A percentile compares a stretch with the other conserved stretches of the same genome.
These are phyloP conservation scores for Calonectria pteridis DNA, from an alignment of 2,329 filamentous ascomycete species.

Conservation along the genomic window DNA sequence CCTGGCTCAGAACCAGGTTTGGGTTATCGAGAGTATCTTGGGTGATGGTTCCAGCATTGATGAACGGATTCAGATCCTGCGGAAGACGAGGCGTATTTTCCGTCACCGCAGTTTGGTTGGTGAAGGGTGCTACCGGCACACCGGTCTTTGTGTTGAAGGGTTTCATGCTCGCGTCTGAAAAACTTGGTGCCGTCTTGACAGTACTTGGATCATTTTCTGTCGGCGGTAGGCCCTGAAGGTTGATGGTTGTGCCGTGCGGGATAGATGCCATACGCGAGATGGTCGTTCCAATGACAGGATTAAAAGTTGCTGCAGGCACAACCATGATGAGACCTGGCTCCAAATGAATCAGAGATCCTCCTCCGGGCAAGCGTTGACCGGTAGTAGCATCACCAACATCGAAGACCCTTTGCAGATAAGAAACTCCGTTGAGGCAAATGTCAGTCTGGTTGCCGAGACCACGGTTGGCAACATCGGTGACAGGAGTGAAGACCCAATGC, in stretches of 20 bases:
- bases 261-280: slow-evolving; percentile 42
- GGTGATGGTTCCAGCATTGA: slow-evolving; percentile 48
- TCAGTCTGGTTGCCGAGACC: slow-evolving; percentile 49
- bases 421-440: slow-evolving; percentile 51
- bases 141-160: slow-evolving; percentile 32
- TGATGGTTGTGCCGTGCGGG: neutral
- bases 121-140: slow-evolving; percentile 17
- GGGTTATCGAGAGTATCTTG: slow-evolving; percentile 47
- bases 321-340: slow-evolving; percentile 57
- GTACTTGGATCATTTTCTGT: slow-evolving; percentile 51
- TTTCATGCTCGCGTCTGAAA: slow-evolving; percentile 43
- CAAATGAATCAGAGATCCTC: slow-evolving; percentile 49
- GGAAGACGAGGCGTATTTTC: slow-evolving; percentile 42
- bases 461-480: slow-evolving; percentile 55
- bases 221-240: slow-evolving; percentile 52
- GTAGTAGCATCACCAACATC: slow-evolving; percentile 43
- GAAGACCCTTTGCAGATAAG: slow-evolving; percentile 52
- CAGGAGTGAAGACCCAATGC: slow-evolving; percentile 46
- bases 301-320: slow-evolving; percentile 47
- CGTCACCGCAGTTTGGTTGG: slow-evolving; percentile 22
- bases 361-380: slow-evolving; percentile 14
- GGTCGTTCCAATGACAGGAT: slow-evolving; percentile 44
- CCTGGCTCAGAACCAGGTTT: slow-evolving; percentile 45
- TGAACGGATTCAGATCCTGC: slow-evolving; percentile 46
- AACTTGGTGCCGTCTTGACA: slow-evolving; percentile 53